Base-by-base conservation (phyloP, 164 flowering plant species). In the Annona cherimola region DNA sequence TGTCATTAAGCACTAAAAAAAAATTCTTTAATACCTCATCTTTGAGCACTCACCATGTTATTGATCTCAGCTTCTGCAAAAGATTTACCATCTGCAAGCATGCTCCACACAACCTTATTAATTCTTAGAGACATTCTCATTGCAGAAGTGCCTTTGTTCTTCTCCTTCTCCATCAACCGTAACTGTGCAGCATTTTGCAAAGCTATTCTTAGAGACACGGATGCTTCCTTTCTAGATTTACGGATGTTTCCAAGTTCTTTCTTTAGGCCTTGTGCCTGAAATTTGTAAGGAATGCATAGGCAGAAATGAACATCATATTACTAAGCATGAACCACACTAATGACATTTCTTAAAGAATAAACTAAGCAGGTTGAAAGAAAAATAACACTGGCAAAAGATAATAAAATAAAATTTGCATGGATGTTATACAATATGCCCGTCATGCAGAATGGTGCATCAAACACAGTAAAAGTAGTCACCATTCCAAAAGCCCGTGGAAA, bases 31-130 rank as follows among this genome's bases (percentile, higher is more conserved):
- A 14, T 63, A 19, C 8, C 43, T n/a, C 67, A 63, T 16, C 67
- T 61, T 44, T 16, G 73, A 69, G 64, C 19, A 79, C 96, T 87
- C 77, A 95, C 99, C 99, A 96, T 84, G 80, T 88, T 88, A 80
- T 87, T 96, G 75, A 96, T 91, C 84, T 96, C 99, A 70, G 97
- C 96, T 82, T 93, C 99, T 69, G 99, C 98, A 86, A 96, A 96
- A 45, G 98, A 80, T 84, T 96, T 96, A 61, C 99, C 98, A 82
- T 96, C 99, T 64, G 86, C 85, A 81, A 96, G 88, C 99, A 96
- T 96, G 78, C 90, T 75, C 99, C 99, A 96, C 42, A 86, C 98
- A 70, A 96, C 99, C 81, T 92, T 96, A 78, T 85, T 87, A 75
- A 96, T 93, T 82, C 85, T 90, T 79, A 96, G 70, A 69, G 99